Percentiles rank a stretch among this genome's conserved stretches.
Conservation (phyloP, 805 yeast species). For the Spathaspora passalidarum region DNA sequence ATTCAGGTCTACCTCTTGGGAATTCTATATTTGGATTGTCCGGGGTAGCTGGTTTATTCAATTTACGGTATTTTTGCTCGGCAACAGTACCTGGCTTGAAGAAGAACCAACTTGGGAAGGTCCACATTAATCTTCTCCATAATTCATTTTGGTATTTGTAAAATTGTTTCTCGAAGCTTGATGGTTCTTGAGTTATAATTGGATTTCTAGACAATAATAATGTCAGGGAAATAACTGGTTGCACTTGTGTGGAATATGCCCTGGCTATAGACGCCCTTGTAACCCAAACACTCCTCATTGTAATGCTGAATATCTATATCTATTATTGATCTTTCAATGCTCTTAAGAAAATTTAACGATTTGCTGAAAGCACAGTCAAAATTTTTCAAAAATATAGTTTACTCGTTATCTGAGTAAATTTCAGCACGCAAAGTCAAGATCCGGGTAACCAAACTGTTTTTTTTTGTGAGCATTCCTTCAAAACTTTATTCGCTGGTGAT, state of each 20-base stretch:
- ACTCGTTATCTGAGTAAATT: neutral
- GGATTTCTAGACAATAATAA: slow-evolving; percentile 79
- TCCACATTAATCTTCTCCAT: slow-evolving; percentile 92
- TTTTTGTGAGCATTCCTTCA: neutral
- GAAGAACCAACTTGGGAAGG: slow-evolving; percentile 91
- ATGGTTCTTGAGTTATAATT: slow-evolving; percentile 72
- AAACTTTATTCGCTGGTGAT: neutral
- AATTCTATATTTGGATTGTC: slow-evolving; percentile 75
- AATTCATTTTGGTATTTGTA: slow-evolving; percentile 82
- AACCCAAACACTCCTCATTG: neutral
- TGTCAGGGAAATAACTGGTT: slow-evolving; percentile 39
- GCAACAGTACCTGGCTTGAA: slow-evolving; percentile 87
- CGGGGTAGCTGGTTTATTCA: slow-evolving; percentile 72
- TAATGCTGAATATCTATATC: neutral
- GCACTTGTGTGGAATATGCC: slow-evolving; percentile 12
- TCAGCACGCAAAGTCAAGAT: neutral
- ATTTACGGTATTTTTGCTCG: slow-evolving; percentile 72
- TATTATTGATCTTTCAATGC: neutral
- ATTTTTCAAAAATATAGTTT: neutral
- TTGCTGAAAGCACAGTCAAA: neutral
- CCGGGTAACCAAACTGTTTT: slow-evolving; percentile 1
- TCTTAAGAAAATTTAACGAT: neutral
- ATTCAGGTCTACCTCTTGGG: slow-evolving; percentile 81
- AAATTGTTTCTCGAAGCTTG: slow-evolving; percentile 70
- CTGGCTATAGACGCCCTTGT: slow-evolving; percentile 7